Conservation (phyloP, 352 stramenopile species). For the Chrysophaeum taylorii region DNA sequence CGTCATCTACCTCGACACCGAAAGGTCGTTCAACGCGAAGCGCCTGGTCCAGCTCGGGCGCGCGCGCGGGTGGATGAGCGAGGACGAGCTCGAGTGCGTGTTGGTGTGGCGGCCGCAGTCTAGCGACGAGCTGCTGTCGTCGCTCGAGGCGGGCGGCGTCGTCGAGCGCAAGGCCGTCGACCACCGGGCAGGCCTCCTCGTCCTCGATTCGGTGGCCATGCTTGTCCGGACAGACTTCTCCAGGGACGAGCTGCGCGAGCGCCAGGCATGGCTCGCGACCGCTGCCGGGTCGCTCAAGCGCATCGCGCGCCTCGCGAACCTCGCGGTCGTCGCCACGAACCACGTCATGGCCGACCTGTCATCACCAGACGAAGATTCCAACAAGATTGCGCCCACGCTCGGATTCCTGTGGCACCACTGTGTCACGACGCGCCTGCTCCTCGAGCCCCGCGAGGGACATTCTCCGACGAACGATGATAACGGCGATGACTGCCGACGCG, state of each 20-base stretch:
- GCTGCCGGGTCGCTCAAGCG: slow-evolving; percentile 21
- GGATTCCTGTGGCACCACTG: slow-evolving; percentile 23
- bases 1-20: slow-evolving; percentile 26
- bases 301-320: slow-evolving; percentile 1
- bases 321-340: slow-evolving; percentile 23
- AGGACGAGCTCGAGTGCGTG: neutral
- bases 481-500: neutral
- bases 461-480: too few species aligned
- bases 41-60: slow-evolving; percentile 15
- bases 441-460: too few species aligned
- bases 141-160: neutral
- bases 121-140: neutral
- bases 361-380: too few species aligned
- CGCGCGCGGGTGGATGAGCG: neutral
- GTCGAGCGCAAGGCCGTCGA: slow-evolving; percentile 13
- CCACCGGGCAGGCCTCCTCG: slow-evolving; percentile 8
- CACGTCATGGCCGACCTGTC: slow-evolving; percentile 14
- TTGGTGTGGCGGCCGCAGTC: neutral
- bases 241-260: neutral
- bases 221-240: neutral
- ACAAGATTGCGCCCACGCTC: slow-evolving; percentile 16
- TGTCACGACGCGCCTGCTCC: slow-evolving; percentile 18
- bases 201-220: slow-evolving; percentile 22
- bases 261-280: slow-evolving; percentile 11
- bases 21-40: slow-evolving; percentile 21